These are phyloP conservation scores for Danielia oregonensis DNA, from an alignment of 805 yeast genomes.

Conservation along the genomic window DNA sequence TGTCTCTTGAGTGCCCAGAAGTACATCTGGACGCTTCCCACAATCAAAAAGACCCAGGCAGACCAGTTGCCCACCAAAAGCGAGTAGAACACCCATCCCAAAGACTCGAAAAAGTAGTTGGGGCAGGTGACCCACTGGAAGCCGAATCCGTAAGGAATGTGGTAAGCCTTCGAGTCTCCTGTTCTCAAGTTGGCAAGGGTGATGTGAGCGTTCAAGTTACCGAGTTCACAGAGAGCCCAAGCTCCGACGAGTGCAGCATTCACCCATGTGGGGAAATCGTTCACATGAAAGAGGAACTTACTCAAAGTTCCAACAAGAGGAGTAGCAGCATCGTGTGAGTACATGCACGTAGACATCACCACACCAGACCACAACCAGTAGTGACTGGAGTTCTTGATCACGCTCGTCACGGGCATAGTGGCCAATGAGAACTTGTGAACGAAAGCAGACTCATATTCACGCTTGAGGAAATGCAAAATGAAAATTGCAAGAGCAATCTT, in stretches of 20 bases:
- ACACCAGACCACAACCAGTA: slow-evolving; percentile 91
- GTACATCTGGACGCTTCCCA: slow-evolving; percentile 81
- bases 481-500: slow-evolving; percentile 51
- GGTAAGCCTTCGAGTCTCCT: slow-evolving; percentile 50
- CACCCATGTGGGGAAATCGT: slow-evolving; percentile 31
- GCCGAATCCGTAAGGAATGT: slow-evolving; percentile 80
- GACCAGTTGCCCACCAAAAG: slow-evolving; percentile 75
- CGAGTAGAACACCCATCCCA: slow-evolving; percentile 71
- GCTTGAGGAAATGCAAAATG: slow-evolving; percentile 74
- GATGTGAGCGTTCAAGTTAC: slow-evolving; percentile 71
- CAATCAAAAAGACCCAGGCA: slow-evolving; percentile 63
- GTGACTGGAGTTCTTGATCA: slow-evolving; percentile 86
- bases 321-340: slow-evolving; percentile 21
- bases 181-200: slow-evolving; percentile 59
- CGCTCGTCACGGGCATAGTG: slow-evolving; percentile 87
- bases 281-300: slow-evolving; percentile 42
- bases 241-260: slow-evolving; percentile 34
- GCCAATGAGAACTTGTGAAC: slow-evolving; percentile 83
- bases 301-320: slow-evolving; percentile 17
- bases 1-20: slow-evolving; percentile 91
- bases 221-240: slow-evolving; percentile 61
- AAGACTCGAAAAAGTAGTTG: slow-evolving; percentile 84
- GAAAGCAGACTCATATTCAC: slow-evolving; percentile 82
- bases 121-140: slow-evolving; percentile 85
- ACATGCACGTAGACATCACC: slow-evolving; percentile 46